Evolutionary conservation across 768 basidiomycete genomes (phyloP), one percentile per base, ranked within the genome.

Genomic region (Pleurotus sapidus): DNA sequence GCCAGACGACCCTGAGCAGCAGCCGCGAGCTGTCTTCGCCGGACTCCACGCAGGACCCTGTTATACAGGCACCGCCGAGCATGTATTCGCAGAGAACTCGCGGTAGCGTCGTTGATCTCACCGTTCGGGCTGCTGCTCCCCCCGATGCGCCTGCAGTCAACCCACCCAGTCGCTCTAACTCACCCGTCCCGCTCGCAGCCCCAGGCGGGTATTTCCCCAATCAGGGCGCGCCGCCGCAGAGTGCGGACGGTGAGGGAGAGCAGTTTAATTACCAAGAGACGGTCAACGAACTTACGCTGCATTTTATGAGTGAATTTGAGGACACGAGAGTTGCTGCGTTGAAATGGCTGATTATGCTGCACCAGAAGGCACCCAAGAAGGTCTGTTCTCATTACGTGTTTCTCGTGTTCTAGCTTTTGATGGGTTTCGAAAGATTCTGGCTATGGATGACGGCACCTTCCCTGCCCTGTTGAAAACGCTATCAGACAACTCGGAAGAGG

Each of bases 271-370:
- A 97, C 64, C 89, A 93, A 62, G 83, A 87, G 17, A 98, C 94
- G 0, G 96, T 99, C 51, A 93, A 91, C 65, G 92, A 91, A 49
- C 72, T 99, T 61, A 97, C 94, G 3, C 77, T 97, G 49, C 95
- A 97, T 63, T 95, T 99, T 68, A 67, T 98, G 72, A 95, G 91
- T 70, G 96, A 99, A 71, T 94, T 92, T 63, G 96, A 97, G 68
- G 95, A 98, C 67, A 98, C 97, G 0, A 78, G 95, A 49, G 93
- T 98, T 4, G 94, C 95, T 24, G 95, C 96, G 2, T 70, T 99
- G 64, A 95, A 96, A 72, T 99, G 97, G 97, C 76, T 99, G 39
- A 87, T 97, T 57, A 99, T 99, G 97, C 74, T 99, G 51, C 97
- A 99, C 72, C 91, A 95, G 69, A 98, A 98, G 67, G 94, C 95